Evolutionary conservation across 805 yeast species (phyloP), one percentile per base, ranked within the genome.

Genomic region (Pichia cephalocereana): DNA sequence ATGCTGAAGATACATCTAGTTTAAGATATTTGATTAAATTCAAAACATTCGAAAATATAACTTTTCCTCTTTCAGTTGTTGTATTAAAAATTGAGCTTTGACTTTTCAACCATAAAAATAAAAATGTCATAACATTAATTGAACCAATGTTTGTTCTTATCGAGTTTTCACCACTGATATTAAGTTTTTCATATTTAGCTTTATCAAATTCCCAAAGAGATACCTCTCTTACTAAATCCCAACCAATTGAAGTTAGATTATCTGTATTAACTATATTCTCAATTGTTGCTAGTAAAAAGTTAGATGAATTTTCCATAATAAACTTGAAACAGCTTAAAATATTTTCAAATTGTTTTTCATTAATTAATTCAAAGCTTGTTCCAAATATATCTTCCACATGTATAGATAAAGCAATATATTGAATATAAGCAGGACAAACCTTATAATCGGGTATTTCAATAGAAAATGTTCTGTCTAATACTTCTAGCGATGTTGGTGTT

Each of bases 321-420:
- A 56, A 61, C 2, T 56, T 52, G 38, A 62, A 60, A 9, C 58
- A 54, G 11, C 31, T 9, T 4, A 43, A 10, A 7, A 63, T 55
- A 41, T 59, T 61, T 2, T 49, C 49, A 41, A 46, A 60, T 45
- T 63, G 67, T 23, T 26, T 6, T 2, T 52, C 52, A 0, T 54
- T 46, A 9, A 63, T 48, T 1, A 46, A 36, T 7, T 45, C 46
- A 2, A 82, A 72, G 38, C 70, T 68, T 7, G 69, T 65, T 3
- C 74, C 79, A 15, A 70, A 57, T 15, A 63, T 52, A 6, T 65
- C 57, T 19, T 59, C 52, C 1, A 60, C 53, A 4, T 51, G 45
- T 32, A 61, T 41, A 19, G 55, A 47, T 28, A 53, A 57, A 46
- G 52, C 60, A 51, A 53, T 53, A 44, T 40, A 58, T 46, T 51